Conservation (phyloP, 2,329 filamentous ascomycete species). For the Arthrobotrys sinensis region DNA sequence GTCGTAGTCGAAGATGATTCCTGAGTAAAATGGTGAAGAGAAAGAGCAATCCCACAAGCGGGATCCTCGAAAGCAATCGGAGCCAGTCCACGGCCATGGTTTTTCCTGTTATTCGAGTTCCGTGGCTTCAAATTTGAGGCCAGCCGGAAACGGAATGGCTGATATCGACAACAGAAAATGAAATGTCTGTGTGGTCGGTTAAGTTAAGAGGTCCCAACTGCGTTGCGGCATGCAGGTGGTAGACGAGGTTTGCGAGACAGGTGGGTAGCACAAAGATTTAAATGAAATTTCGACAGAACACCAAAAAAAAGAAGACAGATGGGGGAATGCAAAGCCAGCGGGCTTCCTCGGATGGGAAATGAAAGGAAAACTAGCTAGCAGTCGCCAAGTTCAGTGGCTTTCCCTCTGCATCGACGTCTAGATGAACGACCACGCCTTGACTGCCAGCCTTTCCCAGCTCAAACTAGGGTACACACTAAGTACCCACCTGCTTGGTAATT, state of each 20-base stretch:
- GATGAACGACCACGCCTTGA: background rate
- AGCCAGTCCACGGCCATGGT: slow-evolving; percentile 26
- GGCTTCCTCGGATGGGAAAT: background rate
- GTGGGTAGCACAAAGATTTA: slow-evolving; percentile 26
- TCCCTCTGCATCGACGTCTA: slow-evolving; percentile 9
- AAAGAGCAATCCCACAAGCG: background rate
- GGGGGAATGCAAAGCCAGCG: no score
- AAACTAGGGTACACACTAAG: slow-evolving; percentile 5
- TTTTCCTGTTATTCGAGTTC: background rate
- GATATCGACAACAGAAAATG: no score
- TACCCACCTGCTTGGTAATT: slow-evolving; percentile 56
- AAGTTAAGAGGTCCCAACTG: background rate
- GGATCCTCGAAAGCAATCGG: slow-evolving; percentile 20
- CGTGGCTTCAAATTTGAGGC: background rate
- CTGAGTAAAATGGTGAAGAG: slow-evolving; percentile 32
- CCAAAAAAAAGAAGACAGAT: background rate
- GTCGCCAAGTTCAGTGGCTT: slow-evolving; percentile 26
- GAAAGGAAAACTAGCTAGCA: slow-evolving; percentile 1
- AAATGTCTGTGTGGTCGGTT: background rate
- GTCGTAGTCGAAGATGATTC: slow-evolving; percentile 75
- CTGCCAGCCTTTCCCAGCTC: slow-evolving; percentile 22
- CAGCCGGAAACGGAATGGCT: slow-evolving; percentile 6
- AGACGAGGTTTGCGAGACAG: background rate
- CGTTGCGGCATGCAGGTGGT: background rate
- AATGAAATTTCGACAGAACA: background rate